Percentiles rank a stretch among this genome's conserved stretches.
These are phyloP conservation scores for Trichoderma gamsii DNA, from an alignment of 495 filamentous ascomycete genomes.

Conservation along the genomic window DNA sequence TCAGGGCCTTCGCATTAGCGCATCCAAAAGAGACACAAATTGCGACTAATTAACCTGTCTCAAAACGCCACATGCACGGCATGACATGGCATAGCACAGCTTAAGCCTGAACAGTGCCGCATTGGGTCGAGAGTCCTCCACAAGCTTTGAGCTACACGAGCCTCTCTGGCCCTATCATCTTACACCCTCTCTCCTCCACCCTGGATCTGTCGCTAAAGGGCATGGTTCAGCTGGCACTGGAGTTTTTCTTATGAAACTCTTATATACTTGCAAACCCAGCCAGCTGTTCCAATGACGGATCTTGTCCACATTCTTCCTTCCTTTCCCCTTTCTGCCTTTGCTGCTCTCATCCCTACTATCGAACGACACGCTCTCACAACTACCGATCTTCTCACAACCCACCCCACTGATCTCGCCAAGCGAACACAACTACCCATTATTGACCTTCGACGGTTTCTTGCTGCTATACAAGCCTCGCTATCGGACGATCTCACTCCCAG, in stretches of 20 bases:
- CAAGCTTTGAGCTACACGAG: background rate
- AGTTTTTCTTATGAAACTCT: background rate
- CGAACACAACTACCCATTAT: constrained; percentile 75
- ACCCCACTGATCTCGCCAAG: constrained; percentile 76
- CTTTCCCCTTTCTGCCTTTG: constrained; percentile 63
- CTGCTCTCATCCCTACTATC: constrained; percentile 70
- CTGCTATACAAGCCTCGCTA: constrained; percentile 57
- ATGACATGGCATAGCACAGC: background rate
- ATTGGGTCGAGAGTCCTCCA: background rate
- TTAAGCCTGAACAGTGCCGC: background rate
- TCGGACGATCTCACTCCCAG: constrained; percentile 56
- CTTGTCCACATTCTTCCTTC: constrained; percentile 73
- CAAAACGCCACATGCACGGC: constrained; percentile 7
- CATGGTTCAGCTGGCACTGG: background rate
- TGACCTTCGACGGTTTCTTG: constrained; percentile 65
- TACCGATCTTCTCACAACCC: constrained; percentile 79
- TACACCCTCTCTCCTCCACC: constrained; percentile 10
- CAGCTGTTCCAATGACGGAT: constrained; percentile 64
- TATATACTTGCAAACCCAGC: background rate
- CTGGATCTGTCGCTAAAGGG: background rate
- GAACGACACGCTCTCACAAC: constrained; percentile 70
- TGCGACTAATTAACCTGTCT: background rate
- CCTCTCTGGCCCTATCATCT: constrained; percentile 10
- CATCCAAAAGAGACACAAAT: background rate
- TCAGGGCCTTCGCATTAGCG: background rate